Conservation (phyloP, 2,329 filamentous ascomycete genomes). For the Fusarium sarcochroum region DNA sequence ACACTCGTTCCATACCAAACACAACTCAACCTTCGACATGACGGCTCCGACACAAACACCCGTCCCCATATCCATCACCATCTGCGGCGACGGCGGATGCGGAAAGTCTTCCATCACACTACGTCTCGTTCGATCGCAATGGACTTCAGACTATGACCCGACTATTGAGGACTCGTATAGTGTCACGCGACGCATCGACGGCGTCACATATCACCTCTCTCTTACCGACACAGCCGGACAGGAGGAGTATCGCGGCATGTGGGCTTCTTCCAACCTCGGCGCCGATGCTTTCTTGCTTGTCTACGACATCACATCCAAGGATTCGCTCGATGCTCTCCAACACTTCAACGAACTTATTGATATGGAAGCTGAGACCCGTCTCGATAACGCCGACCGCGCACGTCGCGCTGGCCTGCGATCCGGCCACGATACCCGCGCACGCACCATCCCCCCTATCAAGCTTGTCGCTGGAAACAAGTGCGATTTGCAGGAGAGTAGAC, state of each 20-base stretch:
- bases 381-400: conserved; percentile 72
- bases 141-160: conserved; percentile 87
- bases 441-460: conserved; percentile 80
- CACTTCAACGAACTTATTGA: conserved; percentile 89
- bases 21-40: conserved; percentile 29
- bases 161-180: conserved; percentile 89
- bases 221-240: conserved; percentile 91
- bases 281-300: conserved; percentile 88
- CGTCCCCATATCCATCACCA: conserved; percentile 79
- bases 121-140: conserved; percentile 84
- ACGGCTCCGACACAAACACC: conserved; percentile 51
- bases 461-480: conserved; percentile 91
- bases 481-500: conserved; percentile 78
- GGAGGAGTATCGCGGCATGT: conserved; percentile 90
- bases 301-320: conserved; percentile 84
- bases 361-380: conserved; percentile 80
- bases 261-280: conserved; percentile 82
- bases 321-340: conserved; percentile 78
- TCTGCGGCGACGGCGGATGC: conserved; percentile 88
- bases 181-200: conserved; percentile 84
- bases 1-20: background rate
- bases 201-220: conserved; percentile 82
- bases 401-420: conserved; percentile 58
- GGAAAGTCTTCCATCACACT: conserved; percentile 89
- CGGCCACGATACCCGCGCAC: conserved; percentile 54